Evolutionary conservation across 2,329 filamentous ascomycete genomes (phyloP).

Genomic region (Nigrospora sphaerica): DNA sequence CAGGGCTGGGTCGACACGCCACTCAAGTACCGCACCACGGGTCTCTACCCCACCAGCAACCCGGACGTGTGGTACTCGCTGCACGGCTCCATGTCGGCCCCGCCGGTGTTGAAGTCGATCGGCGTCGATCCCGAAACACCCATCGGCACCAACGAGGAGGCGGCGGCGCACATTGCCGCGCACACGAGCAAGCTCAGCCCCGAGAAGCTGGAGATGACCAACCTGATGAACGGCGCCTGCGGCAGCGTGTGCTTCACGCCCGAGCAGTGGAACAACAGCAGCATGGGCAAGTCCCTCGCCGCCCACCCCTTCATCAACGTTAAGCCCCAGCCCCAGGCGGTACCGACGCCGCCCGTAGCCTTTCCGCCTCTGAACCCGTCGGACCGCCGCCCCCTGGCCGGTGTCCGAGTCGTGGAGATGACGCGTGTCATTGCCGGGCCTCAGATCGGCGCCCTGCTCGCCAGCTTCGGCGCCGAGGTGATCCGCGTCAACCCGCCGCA

Average conservation of each 20-base stretch:
- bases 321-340: slow-evolving; percentile 23
- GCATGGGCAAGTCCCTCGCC: slow-evolving; percentile 33
- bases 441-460: slow-evolving; percentile 32
- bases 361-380: slow-evolving; percentile 19
- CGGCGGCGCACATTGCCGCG: slow-evolving; percentile 22
- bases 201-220: slow-evolving; percentile 34
- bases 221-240: slow-evolving; percentile 31
- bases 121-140: slow-evolving; percentile 28
- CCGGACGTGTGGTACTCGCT: slow-evolving; percentile 40
- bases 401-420: slow-evolving; percentile 42
- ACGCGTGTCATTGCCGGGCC: slow-evolving; percentile 40
- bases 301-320: slow-evolving; percentile 35
- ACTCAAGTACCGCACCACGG: slow-evolving; percentile 31
- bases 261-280: slow-evolving; percentile 32
- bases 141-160: slow-evolving; percentile 17
- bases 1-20: slow-evolving; percentile 26
- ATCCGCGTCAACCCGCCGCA: slow-evolving; percentile 35
- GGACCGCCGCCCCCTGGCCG: slow-evolving; percentile 31
- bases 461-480: slow-evolving; percentile 37
- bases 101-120: slow-evolving; percentile 34
- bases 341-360: slow-evolving; percentile 22
- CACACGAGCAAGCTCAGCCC: slow-evolving; percentile 24
- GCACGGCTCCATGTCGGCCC: slow-evolving; percentile 39
- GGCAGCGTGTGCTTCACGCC: slow-evolving; percentile 37
- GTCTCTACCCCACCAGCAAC: slow-evolving; percentile 40